A percentile compares a stretch with the other conserved stretches of the same genome.
Evolutionary conservation across 176 grass and related monocot genomes (phyloP).

Genomic region (Carex parvula): DNA sequence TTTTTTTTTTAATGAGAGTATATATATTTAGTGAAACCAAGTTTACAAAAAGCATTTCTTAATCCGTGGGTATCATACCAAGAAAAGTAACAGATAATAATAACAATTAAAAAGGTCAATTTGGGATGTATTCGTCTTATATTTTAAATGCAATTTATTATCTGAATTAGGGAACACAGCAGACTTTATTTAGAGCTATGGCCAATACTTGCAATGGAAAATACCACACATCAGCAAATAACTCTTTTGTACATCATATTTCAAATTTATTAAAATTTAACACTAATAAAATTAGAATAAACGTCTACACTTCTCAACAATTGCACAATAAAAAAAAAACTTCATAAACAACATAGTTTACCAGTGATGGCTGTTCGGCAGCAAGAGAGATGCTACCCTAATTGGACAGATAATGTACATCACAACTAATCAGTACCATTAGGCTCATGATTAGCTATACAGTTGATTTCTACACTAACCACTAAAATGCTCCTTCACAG

Average conservation of each 20-base stretch:
- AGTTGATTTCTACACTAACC: background rate
- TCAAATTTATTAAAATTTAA: background rate
- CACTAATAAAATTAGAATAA: background rate
- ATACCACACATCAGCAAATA: background rate
- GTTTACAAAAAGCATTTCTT: background rate
- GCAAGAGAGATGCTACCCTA: slow-evolving; percentile 4
- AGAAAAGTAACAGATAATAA: too few species aligned
- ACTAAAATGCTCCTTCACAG: slow-evolving; percentile 39
- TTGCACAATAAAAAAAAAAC: background rate
- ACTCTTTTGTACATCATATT: background rate
- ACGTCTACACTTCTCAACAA: background rate
- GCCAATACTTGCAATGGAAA: background rate
- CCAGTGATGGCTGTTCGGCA: background rate
- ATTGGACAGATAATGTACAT: slow-evolving; percentile 22
- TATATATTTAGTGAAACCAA: background rate
- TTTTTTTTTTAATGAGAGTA: too few species aligned
- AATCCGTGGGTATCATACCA: too few species aligned
- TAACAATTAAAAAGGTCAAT: too few species aligned
- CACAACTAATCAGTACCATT: background rate
- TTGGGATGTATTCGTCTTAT: background rate
- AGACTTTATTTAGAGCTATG: background rate
- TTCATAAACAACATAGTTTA: background rate
- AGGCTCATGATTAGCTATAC: slow-evolving; percentile 11
- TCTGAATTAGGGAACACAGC: background rate
- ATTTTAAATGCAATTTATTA: background rate